Evolutionary conservation across 2,329 filamentous ascomycete genomes (phyloP).

Genomic region (Bipolaris gigantea): DNA sequence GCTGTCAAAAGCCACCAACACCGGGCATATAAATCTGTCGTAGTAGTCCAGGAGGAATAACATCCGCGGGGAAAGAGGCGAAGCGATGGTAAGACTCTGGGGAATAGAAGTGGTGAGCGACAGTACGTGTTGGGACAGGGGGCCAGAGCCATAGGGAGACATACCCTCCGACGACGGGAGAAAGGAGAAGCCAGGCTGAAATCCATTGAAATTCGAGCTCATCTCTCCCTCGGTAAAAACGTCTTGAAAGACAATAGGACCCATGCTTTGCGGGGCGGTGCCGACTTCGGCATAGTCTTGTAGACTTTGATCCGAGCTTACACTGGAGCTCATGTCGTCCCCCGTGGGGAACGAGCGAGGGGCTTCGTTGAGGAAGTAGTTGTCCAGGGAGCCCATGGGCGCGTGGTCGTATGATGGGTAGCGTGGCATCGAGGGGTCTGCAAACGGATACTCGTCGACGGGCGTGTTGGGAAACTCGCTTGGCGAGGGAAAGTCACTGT

Average conservation of each 20-base stretch:
- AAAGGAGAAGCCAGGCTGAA: constrained; percentile 46
- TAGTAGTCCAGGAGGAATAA: constrained; percentile 93
- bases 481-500: constrained; percentile 53
- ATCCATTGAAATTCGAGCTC: constrained; percentile 43
- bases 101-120: constrained; percentile 47
- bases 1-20: constrained; percentile 87
- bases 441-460: constrained; percentile 48
- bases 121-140: constrained; percentile 43
- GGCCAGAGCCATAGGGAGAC: constrained; percentile 46
- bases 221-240: constrained; percentile 45
- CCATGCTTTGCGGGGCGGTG: constrained; percentile 40
- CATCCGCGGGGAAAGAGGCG: constrained; percentile 71
- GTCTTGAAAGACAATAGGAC: constrained; percentile 42
- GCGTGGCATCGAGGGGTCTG: constrained; percentile 45
- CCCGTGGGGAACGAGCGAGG: constrained; percentile 43
- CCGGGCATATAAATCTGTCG: constrained; percentile 86
- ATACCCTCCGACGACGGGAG: constrained; percentile 46
- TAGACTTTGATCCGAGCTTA: constrained; percentile 51
- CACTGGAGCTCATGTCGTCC: constrained; percentile 50
- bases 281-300: constrained; percentile 49
- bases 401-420: constrained; percentile 41
- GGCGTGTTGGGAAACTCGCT: constrained; percentile 53
- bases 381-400: constrained; percentile 45
- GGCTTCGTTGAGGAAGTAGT: constrained; percentile 39
- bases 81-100: constrained; percentile 55